Evolutionary conservation across 2,329 filamentous ascomycete species (phyloP).

Genomic region (Moelleriella libera): DNA sequence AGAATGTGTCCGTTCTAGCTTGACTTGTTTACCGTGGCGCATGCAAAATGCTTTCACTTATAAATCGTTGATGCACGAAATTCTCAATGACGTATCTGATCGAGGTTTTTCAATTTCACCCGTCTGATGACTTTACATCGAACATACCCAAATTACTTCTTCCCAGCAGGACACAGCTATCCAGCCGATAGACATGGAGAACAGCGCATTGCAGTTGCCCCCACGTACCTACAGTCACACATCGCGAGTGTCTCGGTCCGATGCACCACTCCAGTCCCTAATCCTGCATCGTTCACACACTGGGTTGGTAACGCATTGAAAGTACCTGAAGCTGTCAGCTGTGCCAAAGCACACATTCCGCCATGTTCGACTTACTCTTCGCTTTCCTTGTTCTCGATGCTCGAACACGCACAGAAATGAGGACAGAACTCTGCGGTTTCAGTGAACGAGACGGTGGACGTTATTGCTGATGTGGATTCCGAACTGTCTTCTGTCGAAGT

Average conservation of each 20-base stretch:
- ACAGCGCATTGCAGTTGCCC: too few species aligned
- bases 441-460: background rate
- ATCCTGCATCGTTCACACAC: conserved; percentile 11
- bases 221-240: background rate
- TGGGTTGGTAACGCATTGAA: conserved; percentile 18
- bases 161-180: too few species aligned
- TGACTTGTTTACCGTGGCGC: background rate
- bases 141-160: too few species aligned
- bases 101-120: too few species aligned
- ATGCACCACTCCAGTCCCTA: background rate
- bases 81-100: too few species aligned
- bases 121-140: too few species aligned
- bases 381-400: conserved; percentile 13
- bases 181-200: too few species aligned
- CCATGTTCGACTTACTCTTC: conserved; percentile 10
- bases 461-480: background rate
- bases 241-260: background rate
- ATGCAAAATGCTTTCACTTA: too few species aligned
- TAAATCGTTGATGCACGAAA: too few species aligned
- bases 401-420: conserved; percentile 12
- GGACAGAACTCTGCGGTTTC: conserved; percentile 6
- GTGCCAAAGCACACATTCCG: background rate
- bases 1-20: conserved; percentile 6
- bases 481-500: background rate
- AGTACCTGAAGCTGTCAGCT: conserved; percentile 10